These are phyloP conservation scores for Schoenoplectus triqueter DNA, from an alignment of 202 grass and related monocot genomes.

Conservation along the genomic window DNA sequence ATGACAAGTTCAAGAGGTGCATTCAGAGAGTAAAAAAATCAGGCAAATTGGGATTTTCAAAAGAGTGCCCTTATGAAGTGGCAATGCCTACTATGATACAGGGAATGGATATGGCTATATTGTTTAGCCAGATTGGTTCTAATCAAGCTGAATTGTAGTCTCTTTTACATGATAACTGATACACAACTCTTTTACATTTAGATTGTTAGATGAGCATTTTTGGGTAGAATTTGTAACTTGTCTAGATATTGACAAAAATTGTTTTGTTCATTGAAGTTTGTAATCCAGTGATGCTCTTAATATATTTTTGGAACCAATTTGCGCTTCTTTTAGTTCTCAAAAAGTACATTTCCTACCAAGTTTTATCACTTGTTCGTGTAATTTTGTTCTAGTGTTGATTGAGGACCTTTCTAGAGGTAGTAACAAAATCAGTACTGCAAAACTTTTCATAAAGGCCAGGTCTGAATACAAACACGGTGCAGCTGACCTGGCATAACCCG, in stretches of 20 bases:
- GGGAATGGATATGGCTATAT: slow-evolving; percentile 96
- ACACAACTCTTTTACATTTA: background rate
- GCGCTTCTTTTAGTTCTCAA: background rate
- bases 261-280: slow-evolving; percentile 1
- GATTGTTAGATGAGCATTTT: slow-evolving; percentile 25
- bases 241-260: background rate
- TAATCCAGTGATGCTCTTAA: background rate
- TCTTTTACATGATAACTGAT: background rate
- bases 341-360: background rate
- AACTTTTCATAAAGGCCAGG: background rate
- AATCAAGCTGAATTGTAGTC: slow-evolving; percentile 59
- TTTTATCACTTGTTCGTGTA: background rate
- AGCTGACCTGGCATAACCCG: background rate
- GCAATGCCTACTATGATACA: slow-evolving; percentile 84
- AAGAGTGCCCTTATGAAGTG: slow-evolving; percentile 69
- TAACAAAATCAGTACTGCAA: too few species aligned
- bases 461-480: background rate
- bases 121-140: slow-evolving; percentile 70
- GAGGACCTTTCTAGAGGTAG: too few species aligned
- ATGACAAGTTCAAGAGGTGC: slow-evolving; percentile 88
- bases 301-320: slow-evolving; percentile 15
- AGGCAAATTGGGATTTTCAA: slow-evolving; percentile 68
- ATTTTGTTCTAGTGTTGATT: background rate
- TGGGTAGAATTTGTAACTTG: background rate
- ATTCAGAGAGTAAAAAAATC: slow-evolving; percentile 84